Evolutionary conservation across 1,139 yeast genomes (phyloP).

Genomic region (Nematodospora anomalae): DNA sequence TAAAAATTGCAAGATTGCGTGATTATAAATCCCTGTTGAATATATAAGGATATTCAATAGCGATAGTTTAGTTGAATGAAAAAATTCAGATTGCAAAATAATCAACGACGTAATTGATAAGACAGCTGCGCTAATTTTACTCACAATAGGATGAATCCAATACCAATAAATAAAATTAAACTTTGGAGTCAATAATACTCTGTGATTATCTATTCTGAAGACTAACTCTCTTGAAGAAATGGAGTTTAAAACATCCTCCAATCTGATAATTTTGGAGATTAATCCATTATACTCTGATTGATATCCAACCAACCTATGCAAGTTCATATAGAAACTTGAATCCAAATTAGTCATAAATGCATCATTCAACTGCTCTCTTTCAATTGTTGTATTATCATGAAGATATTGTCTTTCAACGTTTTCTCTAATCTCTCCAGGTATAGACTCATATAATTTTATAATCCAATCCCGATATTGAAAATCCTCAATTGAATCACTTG

Average conservation of each 20-base stretch:
- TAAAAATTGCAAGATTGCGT: slow-evolving; percentile 31
- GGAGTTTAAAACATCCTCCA: slow-evolving; percentile 45
- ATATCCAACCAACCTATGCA: slow-evolving; percentile 41
- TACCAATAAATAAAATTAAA: slow-evolving; percentile 34
- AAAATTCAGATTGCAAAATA: slow-evolving; percentile 69
- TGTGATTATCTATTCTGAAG: slow-evolving; percentile 26
- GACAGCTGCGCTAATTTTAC: slow-evolving; percentile 40
- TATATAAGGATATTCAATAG: slow-evolving; percentile 52
- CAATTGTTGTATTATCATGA: slow-evolving; percentile 23
- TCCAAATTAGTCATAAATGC: slow-evolving; percentile 37
- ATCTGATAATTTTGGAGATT: slow-evolving; percentile 31
- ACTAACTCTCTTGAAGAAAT: slow-evolving; percentile 32
- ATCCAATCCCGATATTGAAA: slow-evolving; percentile 46
- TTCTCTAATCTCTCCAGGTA: slow-evolving; percentile 39
- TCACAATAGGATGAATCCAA: slow-evolving; percentile 46
- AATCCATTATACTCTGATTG: slow-evolving; percentile 42
- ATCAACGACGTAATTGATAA: slow-evolving; percentile 46
- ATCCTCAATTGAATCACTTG: slow-evolving; percentile 33
- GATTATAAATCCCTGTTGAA: slow-evolving; percentile 19
- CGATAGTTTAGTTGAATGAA: slow-evolving; percentile 68
- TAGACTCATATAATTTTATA: slow-evolving; percentile 27
- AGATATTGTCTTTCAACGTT: slow-evolving; percentile 36
- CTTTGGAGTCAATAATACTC: slow-evolving; percentile 24
- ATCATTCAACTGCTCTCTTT: slow-evolving; percentile 38
- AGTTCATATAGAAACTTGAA: slow-evolving; percentile 37